Evolutionary conservation across 176 grass and related monocot species (phyloP).

Genomic region (Lolium rigidum): DNA sequence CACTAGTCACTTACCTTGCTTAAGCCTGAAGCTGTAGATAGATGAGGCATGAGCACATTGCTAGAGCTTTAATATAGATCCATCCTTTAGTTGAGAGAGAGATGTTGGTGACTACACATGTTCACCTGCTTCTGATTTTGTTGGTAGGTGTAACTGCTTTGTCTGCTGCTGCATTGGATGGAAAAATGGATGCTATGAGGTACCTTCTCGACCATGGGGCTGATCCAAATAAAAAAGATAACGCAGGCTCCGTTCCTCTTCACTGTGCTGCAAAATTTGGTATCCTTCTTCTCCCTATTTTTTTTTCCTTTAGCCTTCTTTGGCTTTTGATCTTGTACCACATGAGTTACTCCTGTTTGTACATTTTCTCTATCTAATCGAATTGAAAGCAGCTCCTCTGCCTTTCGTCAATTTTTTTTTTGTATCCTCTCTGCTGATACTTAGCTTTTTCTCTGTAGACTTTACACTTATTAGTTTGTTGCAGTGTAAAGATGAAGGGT

Average conservation of each 20-base stretch:
- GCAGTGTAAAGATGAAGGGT: background rate
- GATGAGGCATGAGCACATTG: background rate
- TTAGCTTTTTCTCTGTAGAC: background rate
- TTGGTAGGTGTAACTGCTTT: conserved; percentile 49
- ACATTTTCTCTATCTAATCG: no score
- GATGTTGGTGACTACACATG: conserved; percentile 9
- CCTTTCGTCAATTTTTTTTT: no score
- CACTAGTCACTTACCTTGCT: background rate
- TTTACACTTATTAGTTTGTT: conserved; percentile 17
- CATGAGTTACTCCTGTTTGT: no score
- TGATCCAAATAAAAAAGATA: conserved; percentile 20
- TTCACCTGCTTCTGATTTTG: conserved; percentile 4
- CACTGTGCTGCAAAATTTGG: conserved; percentile 45
- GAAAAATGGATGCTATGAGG: conserved; percentile 25
- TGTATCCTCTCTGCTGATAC: conserved; percentile 6
- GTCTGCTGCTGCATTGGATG: conserved; percentile 41
- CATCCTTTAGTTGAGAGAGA: background rate
- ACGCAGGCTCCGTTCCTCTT: conserved; percentile 30
- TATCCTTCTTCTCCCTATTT: no score
- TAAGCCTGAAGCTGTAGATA: background rate
- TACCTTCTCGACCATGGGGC: conserved; percentile 47
- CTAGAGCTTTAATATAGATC: background rate
- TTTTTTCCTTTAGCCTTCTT: no score
- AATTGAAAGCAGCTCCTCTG: no score
- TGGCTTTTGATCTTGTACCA: no score